These are phyloP conservation scores for Sphaerulina populicola DNA, from an alignment of 2,329 filamentous ascomycete genomes.

Conservation along the genomic window DNA sequence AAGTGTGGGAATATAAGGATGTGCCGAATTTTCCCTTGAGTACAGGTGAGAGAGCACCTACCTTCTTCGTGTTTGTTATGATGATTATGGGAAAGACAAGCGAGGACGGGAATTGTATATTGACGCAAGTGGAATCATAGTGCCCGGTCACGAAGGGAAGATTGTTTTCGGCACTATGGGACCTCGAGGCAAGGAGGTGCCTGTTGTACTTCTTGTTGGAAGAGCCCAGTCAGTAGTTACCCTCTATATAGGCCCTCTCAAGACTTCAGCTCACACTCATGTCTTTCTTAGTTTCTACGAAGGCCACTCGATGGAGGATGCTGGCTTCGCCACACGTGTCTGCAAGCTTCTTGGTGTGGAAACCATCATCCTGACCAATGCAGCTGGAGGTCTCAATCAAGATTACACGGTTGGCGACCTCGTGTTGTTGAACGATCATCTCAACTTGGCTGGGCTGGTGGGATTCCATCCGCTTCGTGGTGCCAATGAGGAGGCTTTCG, in stretches of 20 bases:
- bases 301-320: slow-evolving; percentile 54
- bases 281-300: slow-evolving; percentile 53
- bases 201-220: slow-evolving; percentile 56
- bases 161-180: slow-evolving; percentile 56
- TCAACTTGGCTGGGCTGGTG: slow-evolving; percentile 55
- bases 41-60: slow-evolving; percentile 44
- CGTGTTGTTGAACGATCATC: slow-evolving; percentile 57
- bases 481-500: slow-evolving; percentile 55
- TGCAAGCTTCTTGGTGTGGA: slow-evolving; percentile 55
- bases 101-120: not conserved
- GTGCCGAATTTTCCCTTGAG: slow-evolving; percentile 55
- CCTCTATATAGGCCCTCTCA: slow-evolving; percentile 13
- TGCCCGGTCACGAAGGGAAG: slow-evolving; percentile 56
- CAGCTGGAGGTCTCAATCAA: slow-evolving; percentile 57
- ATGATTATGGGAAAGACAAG: not conserved
- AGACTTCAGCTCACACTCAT: slow-evolving; percentile 11
- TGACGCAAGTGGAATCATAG: slow-evolving; percentile 22
- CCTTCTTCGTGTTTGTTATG: no score
- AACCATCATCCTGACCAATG: slow-evolving; percentile 58
- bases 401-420: slow-evolving; percentile 58
- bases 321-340: slow-evolving; percentile 57
- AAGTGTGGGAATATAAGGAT: slow-evolving; percentile 50
- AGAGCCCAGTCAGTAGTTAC: slow-evolving; percentile 51
- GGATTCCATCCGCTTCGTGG: slow-evolving; percentile 55
- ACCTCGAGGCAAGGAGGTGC: slow-evolving; percentile 37